These are phyloP conservation scores for Yarrowia sp. DNA, from an alignment of 805 yeast species.

Conservation along the genomic window DNA sequence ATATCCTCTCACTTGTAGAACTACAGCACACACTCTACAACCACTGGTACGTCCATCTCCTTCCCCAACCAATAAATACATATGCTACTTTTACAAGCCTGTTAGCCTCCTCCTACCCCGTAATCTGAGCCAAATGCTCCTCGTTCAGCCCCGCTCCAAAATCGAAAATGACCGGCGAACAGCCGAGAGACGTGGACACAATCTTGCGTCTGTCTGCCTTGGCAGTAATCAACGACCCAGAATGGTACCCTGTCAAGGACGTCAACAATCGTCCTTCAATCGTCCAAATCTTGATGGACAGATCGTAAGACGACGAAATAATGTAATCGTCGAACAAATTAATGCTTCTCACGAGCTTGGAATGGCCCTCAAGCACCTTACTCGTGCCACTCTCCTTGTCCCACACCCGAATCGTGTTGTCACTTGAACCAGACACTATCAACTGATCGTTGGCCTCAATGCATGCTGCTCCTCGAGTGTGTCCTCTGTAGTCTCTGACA, in stretches of 20 bases:
- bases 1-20: too few species aligned
- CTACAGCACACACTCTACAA: too few species aligned
- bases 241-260: constrained; percentile 48
- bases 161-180: constrained; percentile 49
- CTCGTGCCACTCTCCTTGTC: constrained; percentile 77
- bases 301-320: constrained; percentile 51
- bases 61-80: constrained; percentile 14
- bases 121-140: constrained; percentile 39
- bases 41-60: neutral
- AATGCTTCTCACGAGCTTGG: constrained; percentile 75
- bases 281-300: constrained; percentile 51
- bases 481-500: constrained; percentile 74
- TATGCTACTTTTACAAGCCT: constrained; percentile 18
- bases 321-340: constrained; percentile 45
- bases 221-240: constrained; percentile 50
- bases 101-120: neutral
- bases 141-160: constrained; percentile 47
- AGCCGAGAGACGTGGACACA: constrained; percentile 50
- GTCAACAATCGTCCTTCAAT: constrained; percentile 45
- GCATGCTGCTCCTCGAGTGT: constrained; percentile 81
- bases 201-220: constrained; percentile 46
- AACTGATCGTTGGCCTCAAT: constrained; percentile 76
- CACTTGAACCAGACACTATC: constrained; percentile 85
- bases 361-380: constrained; percentile 76
- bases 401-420: constrained; percentile 87